A percentile compares a stretch with the other conserved stretches of the same genome.
phyloP scores from a whole-genome alignment of 2,329 filamentous ascomycete genomes.

The Lasiodiplodia gonubiensis region DNA sequence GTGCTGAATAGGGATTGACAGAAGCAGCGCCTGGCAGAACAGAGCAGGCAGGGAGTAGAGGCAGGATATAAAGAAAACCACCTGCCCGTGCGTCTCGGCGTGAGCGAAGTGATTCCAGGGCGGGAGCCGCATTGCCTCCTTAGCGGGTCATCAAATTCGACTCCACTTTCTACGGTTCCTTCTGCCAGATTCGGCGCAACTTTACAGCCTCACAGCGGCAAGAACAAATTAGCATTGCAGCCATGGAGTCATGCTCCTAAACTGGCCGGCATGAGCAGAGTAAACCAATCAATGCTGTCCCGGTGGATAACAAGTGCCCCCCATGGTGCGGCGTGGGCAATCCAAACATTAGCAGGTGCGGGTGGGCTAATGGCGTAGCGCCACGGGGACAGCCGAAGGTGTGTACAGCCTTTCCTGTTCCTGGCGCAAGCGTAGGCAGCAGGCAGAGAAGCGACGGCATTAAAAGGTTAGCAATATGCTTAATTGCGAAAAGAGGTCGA shows the following conservation, averaged over 20 bases:
- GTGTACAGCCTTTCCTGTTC: conserved; percentile 11
- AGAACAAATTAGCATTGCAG: background rate
- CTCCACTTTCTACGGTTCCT: conserved; percentile 17
- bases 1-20: conserved; percentile 14
- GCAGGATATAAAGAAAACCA: conserved; percentile 5
- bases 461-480: background rate
- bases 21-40: background rate
- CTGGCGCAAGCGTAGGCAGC: conserved; percentile 17
- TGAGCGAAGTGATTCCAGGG: background rate
- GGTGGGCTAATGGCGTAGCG: conserved; percentile 10
- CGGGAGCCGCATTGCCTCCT: background rate
- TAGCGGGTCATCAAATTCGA: conserved; percentile 14
- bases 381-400: background rate
- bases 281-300: background rate
- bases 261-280: background rate
- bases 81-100: conserved; percentile 1
- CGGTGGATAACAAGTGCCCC: too few species aligned
- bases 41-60: background rate
- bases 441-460: conserved; percentile 12
- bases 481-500: background rate
- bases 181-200: conserved; percentile 6
- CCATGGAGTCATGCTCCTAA: background rate
- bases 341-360: conserved; percentile 5
- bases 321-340: background rate
- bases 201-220: background rate